phyloP scores from a whole-genome alignment of 345 rosid species.

The Eucalyptus tenuipes region DNA sequence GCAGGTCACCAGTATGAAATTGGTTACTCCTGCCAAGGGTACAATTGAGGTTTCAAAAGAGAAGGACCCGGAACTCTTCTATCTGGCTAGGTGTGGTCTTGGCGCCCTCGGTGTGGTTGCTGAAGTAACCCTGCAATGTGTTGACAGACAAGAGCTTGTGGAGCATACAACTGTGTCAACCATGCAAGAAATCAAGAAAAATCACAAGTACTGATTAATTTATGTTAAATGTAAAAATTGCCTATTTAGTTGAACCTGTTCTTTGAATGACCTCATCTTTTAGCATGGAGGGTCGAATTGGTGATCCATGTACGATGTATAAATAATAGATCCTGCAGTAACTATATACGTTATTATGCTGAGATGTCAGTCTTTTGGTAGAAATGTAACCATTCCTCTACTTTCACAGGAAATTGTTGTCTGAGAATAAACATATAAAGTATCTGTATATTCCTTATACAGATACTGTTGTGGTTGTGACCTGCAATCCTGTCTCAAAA shows the following conservation, averaged over 20 bases:
- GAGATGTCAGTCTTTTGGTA: neutral
- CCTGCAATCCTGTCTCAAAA: slow-evolving; percentile 84
- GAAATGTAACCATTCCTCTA: neutral
- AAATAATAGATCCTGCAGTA: neutral
- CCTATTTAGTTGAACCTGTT: neutral
- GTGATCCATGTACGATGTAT: neutral
- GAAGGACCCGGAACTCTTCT: slow-evolving; percentile 82
- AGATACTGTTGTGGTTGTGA: slow-evolving; percentile 80
- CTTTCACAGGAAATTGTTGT: slow-evolving; percentile 59
- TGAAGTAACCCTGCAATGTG: slow-evolving; percentile 92
- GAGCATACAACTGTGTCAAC: slow-evolving; percentile 78
- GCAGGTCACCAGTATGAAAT: slow-evolving; percentile 82
- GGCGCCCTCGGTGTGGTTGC: slow-evolving; percentile 97
- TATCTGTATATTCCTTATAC: slow-evolving; percentile 83
- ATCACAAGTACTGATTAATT: slow-evolving; percentile 52
- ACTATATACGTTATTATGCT: neutral
- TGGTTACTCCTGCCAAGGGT: slow-evolving; percentile 95
- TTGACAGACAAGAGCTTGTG: slow-evolving; percentile 86
- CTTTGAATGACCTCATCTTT: neutral
- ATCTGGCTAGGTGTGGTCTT: slow-evolving; percentile 87
- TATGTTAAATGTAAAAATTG: neutral
- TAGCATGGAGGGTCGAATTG: neutral
- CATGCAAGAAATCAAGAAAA: slow-evolving; percentile 72
- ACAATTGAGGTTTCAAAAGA: slow-evolving; percentile 80
- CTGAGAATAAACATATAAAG: slow-evolving; percentile 92